phyloP scores from a whole-genome alignment of 2,329 filamentous ascomycete genomes.

The Nemania sp. region DNA sequence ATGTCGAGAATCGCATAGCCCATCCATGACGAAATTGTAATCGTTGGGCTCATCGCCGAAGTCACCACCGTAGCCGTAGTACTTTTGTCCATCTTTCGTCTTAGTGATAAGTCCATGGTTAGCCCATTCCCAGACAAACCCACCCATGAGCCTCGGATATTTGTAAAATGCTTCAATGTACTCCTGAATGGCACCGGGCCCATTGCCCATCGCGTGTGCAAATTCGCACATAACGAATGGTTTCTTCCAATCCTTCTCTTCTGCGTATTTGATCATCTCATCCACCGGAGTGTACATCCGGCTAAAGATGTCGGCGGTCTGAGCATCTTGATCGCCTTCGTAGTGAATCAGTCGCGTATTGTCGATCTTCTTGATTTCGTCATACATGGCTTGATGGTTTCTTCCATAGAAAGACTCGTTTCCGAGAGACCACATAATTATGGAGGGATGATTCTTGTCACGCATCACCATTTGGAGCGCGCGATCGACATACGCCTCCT shows the following conservation, averaged over 20 bases:
- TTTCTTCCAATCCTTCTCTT: conserved; percentile 51
- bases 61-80: conserved; percentile 63
- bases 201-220: conserved; percentile 71
- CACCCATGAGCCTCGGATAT: conserved; percentile 62
- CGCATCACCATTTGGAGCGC: conserved; percentile 65
- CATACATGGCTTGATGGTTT: conserved; percentile 70
- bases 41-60: conserved; percentile 65
- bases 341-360: conserved; percentile 65
- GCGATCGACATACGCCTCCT: conserved; percentile 67
- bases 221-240: conserved; percentile 62
- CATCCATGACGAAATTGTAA: conserved; percentile 61
- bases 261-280: conserved; percentile 46
- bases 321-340: conserved; percentile 61
- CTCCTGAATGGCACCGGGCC: conserved; percentile 67
- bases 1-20: conserved; percentile 54
- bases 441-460: conserved; percentile 61
- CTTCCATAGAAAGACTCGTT: conserved; percentile 73
- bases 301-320: conserved; percentile 64
- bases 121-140: conserved; percentile 67
- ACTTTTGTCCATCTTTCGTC: conserved; percentile 48
- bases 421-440: conserved; percentile 73
- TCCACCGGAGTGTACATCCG: conserved; percentile 65
- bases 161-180: conserved; percentile 68
- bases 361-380: conserved; percentile 62
- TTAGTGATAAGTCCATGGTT: conserved; percentile 56